Percentiles rank a stretch among this genome's conserved stretches.
These are phyloP conservation scores for Exophiala bonariae DNA, from an alignment of 2,329 filamentous ascomycete genomes.

Conservation along the genomic window DNA sequence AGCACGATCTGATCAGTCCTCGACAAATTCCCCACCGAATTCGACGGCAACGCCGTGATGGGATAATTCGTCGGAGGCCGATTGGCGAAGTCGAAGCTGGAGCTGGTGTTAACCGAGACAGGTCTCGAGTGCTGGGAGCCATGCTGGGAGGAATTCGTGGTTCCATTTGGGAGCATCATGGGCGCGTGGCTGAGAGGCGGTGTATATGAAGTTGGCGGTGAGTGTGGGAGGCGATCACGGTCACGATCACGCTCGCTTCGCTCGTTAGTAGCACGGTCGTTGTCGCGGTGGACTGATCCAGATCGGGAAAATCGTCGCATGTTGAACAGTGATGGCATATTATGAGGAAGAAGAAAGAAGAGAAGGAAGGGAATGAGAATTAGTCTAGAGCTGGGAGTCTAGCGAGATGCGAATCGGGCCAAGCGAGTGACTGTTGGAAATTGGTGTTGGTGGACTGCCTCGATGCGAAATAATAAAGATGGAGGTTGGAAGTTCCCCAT, in stretches of 20 bases:
- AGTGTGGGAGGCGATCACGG: conserved; percentile 4
- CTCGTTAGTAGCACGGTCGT: conserved; percentile 8
- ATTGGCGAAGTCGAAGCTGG: conserved; percentile 27
- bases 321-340: conserved; percentile 22
- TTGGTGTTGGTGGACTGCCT: too few relatives aligned
- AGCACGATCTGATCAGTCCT: conserved; percentile 28
- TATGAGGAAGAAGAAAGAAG: conserved; percentile 4
- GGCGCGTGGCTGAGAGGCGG: conserved; percentile 23
- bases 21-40: conserved; percentile 19
- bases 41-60: conserved; percentile 19
- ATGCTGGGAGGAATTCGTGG: conserved; percentile 9
- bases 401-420: neutral
- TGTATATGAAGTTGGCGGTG: conserved; percentile 22
- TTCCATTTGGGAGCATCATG: conserved; percentile 22
- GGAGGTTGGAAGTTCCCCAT: too few relatives aligned
- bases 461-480: too few relatives aligned
- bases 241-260: neutral
- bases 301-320: conserved; percentile 24
- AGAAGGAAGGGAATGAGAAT: neutral
- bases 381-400: too few relatives aligned
- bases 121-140: conserved; percentile 21
- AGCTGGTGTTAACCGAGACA: conserved; percentile 22
- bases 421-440: neutral
- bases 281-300: conserved; percentile 17
- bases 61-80: conserved; percentile 19